These are phyloP conservation scores for Cucurbita ficifolia DNA, from an alignment of 306 rosid species.

Conservation along the genomic window DNA sequence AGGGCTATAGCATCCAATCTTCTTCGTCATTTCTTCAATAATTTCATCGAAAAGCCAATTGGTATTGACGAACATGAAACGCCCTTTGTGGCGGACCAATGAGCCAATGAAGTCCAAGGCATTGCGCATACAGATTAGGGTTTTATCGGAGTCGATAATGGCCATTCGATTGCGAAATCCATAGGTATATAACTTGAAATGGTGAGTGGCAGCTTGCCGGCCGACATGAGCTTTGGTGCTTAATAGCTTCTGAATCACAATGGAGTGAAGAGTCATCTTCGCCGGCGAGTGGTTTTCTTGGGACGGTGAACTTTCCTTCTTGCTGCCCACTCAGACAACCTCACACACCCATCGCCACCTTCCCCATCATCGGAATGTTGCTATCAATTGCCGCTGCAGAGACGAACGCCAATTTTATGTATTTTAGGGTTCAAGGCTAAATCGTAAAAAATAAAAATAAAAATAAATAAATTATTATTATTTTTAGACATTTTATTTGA, in stretches of 20 bases:
- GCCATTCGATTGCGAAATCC: conserved; percentile 62
- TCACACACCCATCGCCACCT: neutral
- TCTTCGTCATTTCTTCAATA: conserved; percentile 49
- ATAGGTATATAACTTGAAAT: conserved; percentile 53
- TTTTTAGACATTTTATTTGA: no score
- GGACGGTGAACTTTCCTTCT: neutral
- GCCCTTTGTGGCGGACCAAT: conserved; percentile 45
- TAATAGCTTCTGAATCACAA: conserved; percentile 55
- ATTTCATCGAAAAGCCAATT: conserved; percentile 67
- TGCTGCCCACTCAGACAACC: neutral
- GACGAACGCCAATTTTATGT: neutral
- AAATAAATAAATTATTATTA: no score
- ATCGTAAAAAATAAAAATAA: no score
- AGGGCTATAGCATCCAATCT: conserved; percentile 38
- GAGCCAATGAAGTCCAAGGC: conserved; percentile 59
- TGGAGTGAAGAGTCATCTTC: conserved; percentile 54
- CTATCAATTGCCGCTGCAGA: neutral
- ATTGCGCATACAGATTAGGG: conserved; percentile 59
- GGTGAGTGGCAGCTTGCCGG: conserved; percentile 41
- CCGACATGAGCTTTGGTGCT: conserved; percentile 72
- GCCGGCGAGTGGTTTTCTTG: neutral
- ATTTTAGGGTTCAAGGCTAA: neutral
- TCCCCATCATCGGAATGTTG: neutral
- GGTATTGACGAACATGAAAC: conserved; percentile 82
- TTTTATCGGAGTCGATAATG: conserved; percentile 57